Base-by-base conservation (phyloP, 495 filamentous ascomycete genomes). In the Peziza echinospora region DNA sequence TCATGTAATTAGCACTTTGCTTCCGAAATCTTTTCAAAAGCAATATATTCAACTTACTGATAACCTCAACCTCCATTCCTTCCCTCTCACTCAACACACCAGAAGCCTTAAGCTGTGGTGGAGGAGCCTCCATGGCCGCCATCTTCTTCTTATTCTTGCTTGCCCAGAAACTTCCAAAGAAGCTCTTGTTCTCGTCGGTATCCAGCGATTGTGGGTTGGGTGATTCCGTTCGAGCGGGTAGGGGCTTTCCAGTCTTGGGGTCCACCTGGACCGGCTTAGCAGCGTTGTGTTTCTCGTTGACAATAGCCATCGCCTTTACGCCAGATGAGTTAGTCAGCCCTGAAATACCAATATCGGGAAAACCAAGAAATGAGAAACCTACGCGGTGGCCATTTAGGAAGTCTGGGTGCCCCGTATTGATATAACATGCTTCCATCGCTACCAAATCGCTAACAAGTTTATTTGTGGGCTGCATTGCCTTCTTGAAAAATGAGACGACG, bases 91-190 rank as follows among this genome's bases (percentile, higher is more conserved):
- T 86, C 47, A 99, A 66, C 21, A 74, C 85, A 16, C 91, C 86
- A 8, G 82, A 89, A 24, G 89, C 91, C 66, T 94, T 99, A 48
- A 99, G 72, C 34, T 73, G 82, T 41, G 91, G 75, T 51, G 89
- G 89, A 24, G 91, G 91, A 28, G 91, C 67, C 56, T 96, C 91
- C 91, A 96, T 96, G 47, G 87, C 84, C 21, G 91, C 91, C 72
- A 93, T 85, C 77, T 93, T 96, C 78, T 96, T 99, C 75, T 96
- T 99, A 63, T 94, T 96, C 72, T 93, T 96, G 47, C 77, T 80
- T 5, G 86, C 84, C 63, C 92, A 94, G 72, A 96, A 96, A 61
- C 81, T 87, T 49, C 87, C 86, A 61, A 94, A 94, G 71, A 96
- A 99, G 46, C 85, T 82, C 44, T 71, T 63, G 54, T 76, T 72